Evolutionary conservation across 345 rosid species (phyloP), one percentile per base, ranked within the genome.

Genomic region (Erodium maritimum): DNA sequence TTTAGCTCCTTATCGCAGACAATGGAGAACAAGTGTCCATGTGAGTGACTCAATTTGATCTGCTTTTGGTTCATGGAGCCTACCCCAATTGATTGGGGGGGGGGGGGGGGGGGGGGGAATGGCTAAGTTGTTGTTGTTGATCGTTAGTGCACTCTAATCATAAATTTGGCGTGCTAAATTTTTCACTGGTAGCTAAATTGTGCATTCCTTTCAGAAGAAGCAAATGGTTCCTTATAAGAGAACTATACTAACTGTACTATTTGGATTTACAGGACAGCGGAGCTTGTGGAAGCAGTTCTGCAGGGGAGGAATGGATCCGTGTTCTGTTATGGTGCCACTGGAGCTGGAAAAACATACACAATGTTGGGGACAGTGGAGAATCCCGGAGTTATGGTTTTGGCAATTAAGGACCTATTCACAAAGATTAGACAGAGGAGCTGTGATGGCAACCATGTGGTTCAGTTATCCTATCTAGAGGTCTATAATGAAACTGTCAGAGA

Each of bases 331-430:
- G 97, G 97, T 37, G 96, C 97, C 16, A 91, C 97, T 0, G 97
- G 97, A 63, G 96, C 97, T 48, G 97, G 97, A 29, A 91, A 91
- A 81, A 91, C 96, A 6, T 78, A 88, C 63, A 88, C 97, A 11
- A 91, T 91, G 97, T 78, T 91, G 2, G 97, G 97, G 17, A 88
- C 96, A 4, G 7, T 88, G 67, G 90, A 84, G 69, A 91, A 81
- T 73, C 97, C 95, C 5, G 97, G 97, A n/a, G 97, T 91, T 24
- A 91, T 85, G 96, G 97, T 84, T 69, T 80, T 86, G 75, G 97
- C 97, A 37, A 91, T 91, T 63, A 91, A 88, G 69, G 95, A 91
- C 65, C 80, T 91, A 60, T 91, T 91, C 59, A 78, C 83, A 56
- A 91, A 88, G 64, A 73, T 88, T 60, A 91, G 96, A 62, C 84